These are phyloP conservation scores for Aspergillus neotritici DNA, from an alignment of 2,329 filamentous ascomycete species.

Conservation along the genomic window DNA sequence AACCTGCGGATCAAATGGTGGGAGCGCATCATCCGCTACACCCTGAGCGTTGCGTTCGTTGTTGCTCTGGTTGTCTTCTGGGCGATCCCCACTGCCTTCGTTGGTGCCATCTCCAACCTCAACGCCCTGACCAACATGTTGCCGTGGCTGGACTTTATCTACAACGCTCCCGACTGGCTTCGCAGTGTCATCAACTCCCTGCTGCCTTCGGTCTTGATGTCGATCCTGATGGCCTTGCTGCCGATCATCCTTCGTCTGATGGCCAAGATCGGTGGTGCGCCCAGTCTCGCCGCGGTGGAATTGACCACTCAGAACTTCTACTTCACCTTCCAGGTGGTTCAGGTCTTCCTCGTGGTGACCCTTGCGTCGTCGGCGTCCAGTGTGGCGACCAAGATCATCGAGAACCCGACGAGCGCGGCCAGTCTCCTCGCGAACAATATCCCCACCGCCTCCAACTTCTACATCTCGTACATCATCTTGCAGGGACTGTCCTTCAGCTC, in stretches of 20 bases:
- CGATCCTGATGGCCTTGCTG: conserved; percentile 79
- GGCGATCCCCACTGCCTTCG: conserved; percentile 67
- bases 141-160: conserved; percentile 67
- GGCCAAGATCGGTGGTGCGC: conserved; percentile 73
- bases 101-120: conserved; percentile 83
- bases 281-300: conserved; percentile 73
- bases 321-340: conserved; percentile 66
- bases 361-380: conserved; percentile 73
- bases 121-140: conserved; percentile 59
- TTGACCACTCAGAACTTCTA: conserved; percentile 86
- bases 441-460: conserved; percentile 85
- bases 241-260: conserved; percentile 77
- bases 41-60: conserved; percentile 66
- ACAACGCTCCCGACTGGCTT: conserved; percentile 63
- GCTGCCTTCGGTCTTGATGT: conserved; percentile 70
- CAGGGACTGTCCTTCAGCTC: conserved; percentile 79
- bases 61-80: conserved; percentile 81
- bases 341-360: conserved; percentile 86
- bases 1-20: conserved; percentile 81
- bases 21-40: conserved; percentile 70
- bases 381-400: conserved; percentile 57
- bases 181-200: conserved; percentile 80
- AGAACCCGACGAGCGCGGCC: conserved; percentile 58
- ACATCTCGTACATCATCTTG: conserved; percentile 89
- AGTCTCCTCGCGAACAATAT: conserved; percentile 65